Evolutionary conservation across 2,329 filamentous ascomycete genomes (phyloP), one percentile per base, ranked within the genome.

Genomic region (Cephalotrichum gorgonifer): DNA sequence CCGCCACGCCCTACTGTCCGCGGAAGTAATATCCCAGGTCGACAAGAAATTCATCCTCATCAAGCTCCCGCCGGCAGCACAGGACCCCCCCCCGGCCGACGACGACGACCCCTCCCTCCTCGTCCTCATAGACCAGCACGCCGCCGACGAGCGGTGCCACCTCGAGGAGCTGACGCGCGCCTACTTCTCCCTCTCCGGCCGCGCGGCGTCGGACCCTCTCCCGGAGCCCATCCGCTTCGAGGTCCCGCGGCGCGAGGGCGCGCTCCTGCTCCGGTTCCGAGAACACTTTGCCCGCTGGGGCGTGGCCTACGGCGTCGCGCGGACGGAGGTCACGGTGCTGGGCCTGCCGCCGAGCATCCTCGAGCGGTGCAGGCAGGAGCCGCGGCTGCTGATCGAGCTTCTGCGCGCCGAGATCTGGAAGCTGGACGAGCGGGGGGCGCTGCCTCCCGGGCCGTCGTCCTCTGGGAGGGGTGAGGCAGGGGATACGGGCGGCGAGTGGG

Each of bases 81-180:
- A 25, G 22, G 9, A 11, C 9, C 5, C 15, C 17, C 22, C 47
- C 17, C 14, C 17, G 22, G 12, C 26, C 17, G 14, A 7, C 17
- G 3, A 12, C 15, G 1, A 43, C 44, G 5, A 51, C 7, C 51
- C 48, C 74, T 41, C 69, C 85, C 30, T 81, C 1, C 67, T 97
- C 4, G 74, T 95, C 1, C 71, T 96, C 35, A 75, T 96, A 6
- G 93, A 98, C 59, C 93, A 98, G 59, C 93, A 98, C 61, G 93
- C 93, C 1, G 93, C 90, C 3, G 91, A 96, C 61, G 93, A 98
- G 67, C 78, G 93, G 43, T 81, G 86, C 53, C 81, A 83, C 1
- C 76, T 97, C 1, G 93, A 98, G 60, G 61, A 64, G 0, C 71
- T 98, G 1, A 80, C 94, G 61, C 56, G 56, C 1, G 55, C 54